phyloP scores from a whole-genome alignment of 1,284 basidiomycete genomes.

The Pseudozyma thailandica region DNA sequence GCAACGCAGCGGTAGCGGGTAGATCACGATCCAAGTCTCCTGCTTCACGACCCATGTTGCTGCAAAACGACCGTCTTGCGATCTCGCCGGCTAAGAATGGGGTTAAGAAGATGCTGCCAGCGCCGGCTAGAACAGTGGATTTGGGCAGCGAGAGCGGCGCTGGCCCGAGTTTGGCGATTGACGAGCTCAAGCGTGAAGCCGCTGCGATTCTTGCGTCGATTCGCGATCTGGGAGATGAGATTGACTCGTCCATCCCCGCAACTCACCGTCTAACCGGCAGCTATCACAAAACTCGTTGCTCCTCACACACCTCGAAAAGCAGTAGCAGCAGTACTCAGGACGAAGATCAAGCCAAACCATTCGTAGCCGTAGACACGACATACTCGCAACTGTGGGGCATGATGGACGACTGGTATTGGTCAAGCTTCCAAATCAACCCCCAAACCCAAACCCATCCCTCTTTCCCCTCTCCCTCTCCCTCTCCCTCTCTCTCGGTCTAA shows the following conservation, averaged over 20 bases:
- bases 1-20: not conserved
- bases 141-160: constrained; percentile 12
- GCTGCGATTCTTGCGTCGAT: constrained; percentile 22
- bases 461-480: not conserved
- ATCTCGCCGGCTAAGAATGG: no score
- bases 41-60: no score
- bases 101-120: no score
- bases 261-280: constrained; percentile 23
- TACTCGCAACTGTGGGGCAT: constrained; percentile 30
- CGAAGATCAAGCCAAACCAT: constrained; percentile 1
- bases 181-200: constrained; percentile 25
- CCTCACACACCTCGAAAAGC: not conserved
- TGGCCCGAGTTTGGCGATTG: constrained; percentile 7
- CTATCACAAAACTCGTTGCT: constrained; percentile 7
- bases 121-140: not conserved
- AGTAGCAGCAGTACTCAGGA: no score
- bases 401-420: constrained; percentile 45
- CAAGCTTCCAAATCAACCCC: constrained; percentile 20
- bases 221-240: constrained; percentile 15
- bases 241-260: constrained; percentile 20
- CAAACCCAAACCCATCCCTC: not conserved
- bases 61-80: no score
- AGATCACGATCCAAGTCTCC: no score
- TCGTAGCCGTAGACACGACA: constrained; percentile 22
- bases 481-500: not conserved